Base-by-base conservation (phyloP, 768 basidiomycete genomes). In the Kwoniella heveanensis region DNA sequence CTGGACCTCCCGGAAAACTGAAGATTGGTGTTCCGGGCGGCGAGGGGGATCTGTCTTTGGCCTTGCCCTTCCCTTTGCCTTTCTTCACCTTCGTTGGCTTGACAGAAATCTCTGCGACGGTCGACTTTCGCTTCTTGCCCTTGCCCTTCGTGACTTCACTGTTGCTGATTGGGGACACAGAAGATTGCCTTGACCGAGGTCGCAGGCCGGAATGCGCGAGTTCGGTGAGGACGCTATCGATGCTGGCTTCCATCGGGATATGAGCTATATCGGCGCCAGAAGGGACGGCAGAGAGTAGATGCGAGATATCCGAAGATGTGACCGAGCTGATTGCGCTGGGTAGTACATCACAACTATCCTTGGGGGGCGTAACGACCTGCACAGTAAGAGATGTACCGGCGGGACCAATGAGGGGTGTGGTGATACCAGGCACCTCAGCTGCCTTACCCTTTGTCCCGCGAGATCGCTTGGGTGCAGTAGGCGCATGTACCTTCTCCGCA, bases 141-240 rank as follows among this genome's bases (percentile, higher is more conserved):
- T 29, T 57, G 15, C 19, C 39, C 5, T 30, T n/a, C n/a, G n/a
- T n/a, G n/a, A n/a, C n/a, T n/a, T n/a, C n/a, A n/a, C n/a, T n/a
- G n/a, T n/a, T n/a, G n/a, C n/a, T n/a, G 19, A 17, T 9, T 19
- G 17, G 13, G 17, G 44, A 4, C 8, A 46, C 56, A 21, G 32
- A 39, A n/a, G 39, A 9, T 30, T 58, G 39, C 15, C 47, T 30
- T 50, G 47, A 27, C 24, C 53, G 51, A 6, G 46, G 53, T 25
- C 52, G 53, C 7, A 62, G 24, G 10, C 60, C 60, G 2, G 60
- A 48, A 2, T 56, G 27, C 2, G 46, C 36, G 4, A 62, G 46
- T 49, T 62, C 60, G 13, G 44, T 54, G 10, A 62, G 39, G 17
- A 62, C 53, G 32, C 13, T 49, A 21, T 53, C 54, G 27, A 62